phyloP scores from a whole-genome alignment of 1,284 basidiomycete genomes.

The Cryptococcus jaspeensis region DNA sequence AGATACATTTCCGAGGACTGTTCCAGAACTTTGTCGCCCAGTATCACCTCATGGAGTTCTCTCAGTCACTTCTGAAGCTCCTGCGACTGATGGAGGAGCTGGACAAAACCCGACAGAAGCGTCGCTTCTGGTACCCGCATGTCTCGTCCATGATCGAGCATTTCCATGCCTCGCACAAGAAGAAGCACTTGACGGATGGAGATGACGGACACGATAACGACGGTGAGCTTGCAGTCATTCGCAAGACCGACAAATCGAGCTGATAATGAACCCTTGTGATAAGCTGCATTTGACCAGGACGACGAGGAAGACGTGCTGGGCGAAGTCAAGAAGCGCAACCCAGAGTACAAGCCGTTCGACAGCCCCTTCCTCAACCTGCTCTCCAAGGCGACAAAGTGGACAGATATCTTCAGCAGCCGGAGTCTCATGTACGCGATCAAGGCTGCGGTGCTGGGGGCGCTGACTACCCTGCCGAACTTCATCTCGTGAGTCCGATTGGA shows the following conservation, averaged over 20 bases:
- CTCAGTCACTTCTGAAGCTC: conserved; percentile 55
- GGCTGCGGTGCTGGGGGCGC: conserved; percentile 66
- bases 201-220: conserved; percentile 36
- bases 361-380: conserved; percentile 36
- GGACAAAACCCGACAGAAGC: conserved; percentile 58
- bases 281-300: conserved; percentile 26
- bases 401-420: conserved; percentile 39
- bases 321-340: conserved; percentile 43
- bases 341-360: conserved; percentile 49
- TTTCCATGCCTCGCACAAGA: conserved; percentile 22
- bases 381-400: conserved; percentile 25
- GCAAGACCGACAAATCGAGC: neutral
- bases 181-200: conserved; percentile 27
- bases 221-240: conserved; percentile 14
- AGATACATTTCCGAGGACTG: conserved; percentile 50
- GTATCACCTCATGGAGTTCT: conserved; percentile 64
- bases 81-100: conserved; percentile 60
- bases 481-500: conserved; percentile 19
- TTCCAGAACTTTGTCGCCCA: conserved; percentile 72
- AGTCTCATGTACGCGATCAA: conserved; percentile 70
- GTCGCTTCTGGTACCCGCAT: conserved; percentile 68
- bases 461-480: conserved; percentile 44
- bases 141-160: conserved; percentile 44
- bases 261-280: neutral
- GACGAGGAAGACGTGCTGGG: conserved; percentile 33